A percentile compares a stretch with the other conserved stretches of the same genome.
Conservation (phyloP, 305 asterid species). For the Petunia hybrid region DNA sequence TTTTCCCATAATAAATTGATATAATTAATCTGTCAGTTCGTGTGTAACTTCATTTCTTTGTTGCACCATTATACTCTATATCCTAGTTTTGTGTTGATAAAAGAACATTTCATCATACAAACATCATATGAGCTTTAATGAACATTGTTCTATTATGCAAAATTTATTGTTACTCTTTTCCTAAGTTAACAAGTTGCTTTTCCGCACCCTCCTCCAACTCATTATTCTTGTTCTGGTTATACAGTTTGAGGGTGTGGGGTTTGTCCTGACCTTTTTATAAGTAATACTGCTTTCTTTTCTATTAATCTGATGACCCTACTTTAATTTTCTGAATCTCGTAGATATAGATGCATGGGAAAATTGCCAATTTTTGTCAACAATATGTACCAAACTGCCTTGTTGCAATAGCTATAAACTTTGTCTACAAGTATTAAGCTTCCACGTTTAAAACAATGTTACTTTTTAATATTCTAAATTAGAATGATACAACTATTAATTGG, state of each 20-base stretch:
- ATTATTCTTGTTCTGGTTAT: background rate
- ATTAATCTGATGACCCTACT: background rate
- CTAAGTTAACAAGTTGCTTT: background rate
- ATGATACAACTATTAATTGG: no score
- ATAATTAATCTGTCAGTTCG: background rate
- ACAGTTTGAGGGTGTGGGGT: background rate
- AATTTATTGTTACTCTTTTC: background rate
- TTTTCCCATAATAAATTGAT: background rate
- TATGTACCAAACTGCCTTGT: no score
- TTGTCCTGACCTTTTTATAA: background rate
- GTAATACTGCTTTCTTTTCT: background rate
- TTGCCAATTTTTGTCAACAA: no score
- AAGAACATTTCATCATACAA: constrained; percentile 10
- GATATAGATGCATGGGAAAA: no score
- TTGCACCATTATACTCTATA: constrained; percentile 2
- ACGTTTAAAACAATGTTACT: no score
- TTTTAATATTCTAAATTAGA: no score
- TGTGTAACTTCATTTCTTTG: background rate
- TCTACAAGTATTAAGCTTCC: no score
- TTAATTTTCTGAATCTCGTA: no score
- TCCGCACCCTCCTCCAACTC: background rate
- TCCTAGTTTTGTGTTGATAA: background rate
- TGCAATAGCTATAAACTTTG: no score
- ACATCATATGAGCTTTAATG: background rate
- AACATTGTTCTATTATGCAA: background rate